Percentiles rank a stretch among this genome's conserved stretches.
Evolutionary conservation across 805 yeast genomes (phyloP).

Genomic region (Pichia nanzhaoensis): DNA sequence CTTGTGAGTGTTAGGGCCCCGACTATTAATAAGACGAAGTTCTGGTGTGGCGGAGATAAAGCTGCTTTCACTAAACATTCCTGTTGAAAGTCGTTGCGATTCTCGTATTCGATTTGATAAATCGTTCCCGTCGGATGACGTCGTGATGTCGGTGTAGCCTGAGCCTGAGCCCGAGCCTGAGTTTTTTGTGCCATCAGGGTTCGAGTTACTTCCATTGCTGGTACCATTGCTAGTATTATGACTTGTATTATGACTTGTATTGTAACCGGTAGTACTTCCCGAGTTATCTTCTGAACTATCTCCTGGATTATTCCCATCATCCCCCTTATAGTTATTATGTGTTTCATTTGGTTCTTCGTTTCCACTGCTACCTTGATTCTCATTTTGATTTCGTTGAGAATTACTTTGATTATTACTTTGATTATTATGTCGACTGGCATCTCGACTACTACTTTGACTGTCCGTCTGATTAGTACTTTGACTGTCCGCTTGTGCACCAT

Average conservation of each 20-base stretch:
- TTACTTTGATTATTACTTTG: no score
- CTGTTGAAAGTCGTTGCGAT: slow-evolving; percentile 1
- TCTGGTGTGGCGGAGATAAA: neutral
- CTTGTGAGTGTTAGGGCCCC: no score
- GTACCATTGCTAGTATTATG: neutral
- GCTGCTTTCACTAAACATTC: slow-evolving; percentile 6
- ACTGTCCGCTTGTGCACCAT: neutral
- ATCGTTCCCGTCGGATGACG: slow-evolving; percentile 2
- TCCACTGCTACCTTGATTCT: neutral
- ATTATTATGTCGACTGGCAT: no score
- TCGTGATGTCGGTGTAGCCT: neutral
- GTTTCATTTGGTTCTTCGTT: neutral
- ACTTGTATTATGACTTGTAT: neutral
- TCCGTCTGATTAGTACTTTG: neutral
- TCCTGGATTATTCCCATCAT: neutral
- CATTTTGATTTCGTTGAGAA: neutral
- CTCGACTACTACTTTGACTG: no score
- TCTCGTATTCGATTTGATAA: neutral
- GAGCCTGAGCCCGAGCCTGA: neutral
- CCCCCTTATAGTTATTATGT: neutral
- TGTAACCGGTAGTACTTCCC: neutral
- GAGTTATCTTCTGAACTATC: neutral
- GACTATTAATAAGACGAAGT: no score
- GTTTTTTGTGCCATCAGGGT: neutral
- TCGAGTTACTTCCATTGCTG: neutral